Percentiles rank a stretch among this genome's conserved stretches.
These are phyloP conservation scores for Crithidia sp. DNA, from an alignment of 208 protist genomes.

Conservation along the genomic window DNA sequence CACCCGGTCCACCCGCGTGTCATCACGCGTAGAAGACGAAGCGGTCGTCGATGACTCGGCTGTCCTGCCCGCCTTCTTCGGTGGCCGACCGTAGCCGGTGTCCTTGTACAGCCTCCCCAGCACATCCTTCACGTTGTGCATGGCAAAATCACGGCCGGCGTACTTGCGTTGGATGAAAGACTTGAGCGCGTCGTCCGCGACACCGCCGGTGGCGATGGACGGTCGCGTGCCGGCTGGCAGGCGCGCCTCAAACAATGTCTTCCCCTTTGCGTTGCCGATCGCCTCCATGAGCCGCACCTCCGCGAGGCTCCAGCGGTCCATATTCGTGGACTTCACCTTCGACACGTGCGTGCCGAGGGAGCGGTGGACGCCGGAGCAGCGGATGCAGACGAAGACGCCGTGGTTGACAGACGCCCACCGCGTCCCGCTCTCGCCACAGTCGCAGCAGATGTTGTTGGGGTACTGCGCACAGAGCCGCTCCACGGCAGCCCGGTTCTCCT, in stretches of 20 bases:
- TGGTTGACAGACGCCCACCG: slow-evolving; percentile 91
- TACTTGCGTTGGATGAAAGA: slow-evolving; percentile 82
- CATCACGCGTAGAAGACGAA: not conserved
- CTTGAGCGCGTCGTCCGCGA: slow-evolving; percentile 45
- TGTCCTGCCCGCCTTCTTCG: not conserved
- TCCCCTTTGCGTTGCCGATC: slow-evolving; percentile 74
- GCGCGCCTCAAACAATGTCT: slow-evolving; percentile 63
- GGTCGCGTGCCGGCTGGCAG: slow-evolving; percentile 28
- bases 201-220: not conserved
- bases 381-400: slow-evolving; percentile 93
- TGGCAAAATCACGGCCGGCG: slow-evolving; percentile 62
- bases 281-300: slow-evolving; percentile 76
- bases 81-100: slow-evolving; percentile 59
- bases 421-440: slow-evolving; percentile 81
- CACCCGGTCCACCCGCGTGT: slow-evolving; percentile 18
- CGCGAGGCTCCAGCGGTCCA: slow-evolving; percentile 85
- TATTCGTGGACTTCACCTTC: slow-evolving; percentile 93
- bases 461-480: slow-evolving; percentile 59
- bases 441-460: slow-evolving; percentile 85
- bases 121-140: slow-evolving; percentile 42
- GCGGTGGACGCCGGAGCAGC: slow-evolving; percentile 94
- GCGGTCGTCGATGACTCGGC: not conserved
- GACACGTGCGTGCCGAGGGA: slow-evolving; percentile 92
- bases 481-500: slow-evolving; percentile 61
- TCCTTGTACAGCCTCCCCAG: slow-evolving; percentile 61